Evolutionary conservation across 2,329 filamentous ascomycete species (phyloP), one percentile per base, ranked within the genome.

Genomic region (Pleoardoris graminearum): DNA sequence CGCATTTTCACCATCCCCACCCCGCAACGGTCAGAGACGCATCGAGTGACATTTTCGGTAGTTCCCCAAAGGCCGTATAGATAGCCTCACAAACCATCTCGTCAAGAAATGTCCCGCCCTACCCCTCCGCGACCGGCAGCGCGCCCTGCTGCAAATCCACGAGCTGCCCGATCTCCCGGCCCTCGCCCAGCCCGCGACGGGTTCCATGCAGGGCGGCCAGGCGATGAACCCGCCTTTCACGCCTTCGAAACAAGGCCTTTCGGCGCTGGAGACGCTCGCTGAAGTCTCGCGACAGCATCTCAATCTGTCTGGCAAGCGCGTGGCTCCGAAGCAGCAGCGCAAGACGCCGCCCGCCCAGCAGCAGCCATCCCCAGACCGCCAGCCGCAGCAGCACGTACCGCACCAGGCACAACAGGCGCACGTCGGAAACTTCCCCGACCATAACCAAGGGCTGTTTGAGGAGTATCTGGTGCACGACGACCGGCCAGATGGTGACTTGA

Each of bases 41-140:
- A 12, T 16, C n/a, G 47, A 69, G 61, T 70, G 60, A 69, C 59
- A 47, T n/a, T 48, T 41, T 29, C 25, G 38, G 21, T 57, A 79
- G 73, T 96, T 96, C 58, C 89, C 90, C 58, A 96, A 96, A 71
- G 92, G 92, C 55, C 85, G 92, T 57, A 88, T 90, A 66, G 92
- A 97, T 68, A 90, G 85, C 64, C 76, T 97, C 55, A 88, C 85
- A 37, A 86, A 82, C 57, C 92, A 97, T 69, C 81, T 96, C 50
- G 87, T 90, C 48, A 94, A 92, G 72, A 91, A 89, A 79, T 97
- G 92, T 70, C 89, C 89, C 35, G 88, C 87, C 48, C 86, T 95
- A 47, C 84, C 86, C 57, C 79, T 88, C 57, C 81, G 83, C 52
- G 90, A 94, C 68, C 85, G 89, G 48, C 85, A 90, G 76, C 86